Conservation (phyloP, 75 land plant species). For the Gnetum montanum region DNA sequence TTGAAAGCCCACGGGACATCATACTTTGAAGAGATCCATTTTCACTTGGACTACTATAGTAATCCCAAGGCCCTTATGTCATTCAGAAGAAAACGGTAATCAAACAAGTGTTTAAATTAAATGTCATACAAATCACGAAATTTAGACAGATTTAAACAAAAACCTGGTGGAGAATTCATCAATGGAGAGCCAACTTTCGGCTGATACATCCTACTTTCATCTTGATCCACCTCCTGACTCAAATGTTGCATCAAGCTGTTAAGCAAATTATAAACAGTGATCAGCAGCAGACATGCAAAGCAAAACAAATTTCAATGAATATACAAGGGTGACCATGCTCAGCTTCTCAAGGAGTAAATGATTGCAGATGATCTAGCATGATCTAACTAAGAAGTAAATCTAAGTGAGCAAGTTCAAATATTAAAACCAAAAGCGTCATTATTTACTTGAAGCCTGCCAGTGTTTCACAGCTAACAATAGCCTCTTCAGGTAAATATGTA, state of each 20-base stretch:
- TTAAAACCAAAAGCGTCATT: too few relatives aligned
- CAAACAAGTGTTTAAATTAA: too few relatives aligned
- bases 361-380: too few relatives aligned
- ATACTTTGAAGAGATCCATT: slow-evolving; percentile 33
- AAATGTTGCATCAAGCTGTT: slow-evolving; percentile 88
- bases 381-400: too few relatives aligned
- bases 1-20: slow-evolving; percentile 42
- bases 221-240: slow-evolving; percentile 77
- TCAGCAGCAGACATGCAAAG: background rate
- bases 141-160: background rate
- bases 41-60: slow-evolving; percentile 56
- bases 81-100: background rate
- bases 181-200: slow-evolving; percentile 79
- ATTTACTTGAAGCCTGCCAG: too few relatives aligned
- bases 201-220: slow-evolving; percentile 47
- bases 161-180: slow-evolving; percentile 90
- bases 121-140: background rate
- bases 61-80: slow-evolving; percentile 67
- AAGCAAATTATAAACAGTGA: background rate
- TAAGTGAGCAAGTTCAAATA: too few relatives aligned
- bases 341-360: too few relatives aligned
- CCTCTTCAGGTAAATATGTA: too few relatives aligned
- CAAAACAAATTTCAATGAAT: too few relatives aligned
- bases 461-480: too few relatives aligned
- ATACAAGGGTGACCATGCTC: too few relatives aligned